Base-by-base conservation (phyloP, 352 stramenopile species). In the Globisporangium nodosum region DNA sequence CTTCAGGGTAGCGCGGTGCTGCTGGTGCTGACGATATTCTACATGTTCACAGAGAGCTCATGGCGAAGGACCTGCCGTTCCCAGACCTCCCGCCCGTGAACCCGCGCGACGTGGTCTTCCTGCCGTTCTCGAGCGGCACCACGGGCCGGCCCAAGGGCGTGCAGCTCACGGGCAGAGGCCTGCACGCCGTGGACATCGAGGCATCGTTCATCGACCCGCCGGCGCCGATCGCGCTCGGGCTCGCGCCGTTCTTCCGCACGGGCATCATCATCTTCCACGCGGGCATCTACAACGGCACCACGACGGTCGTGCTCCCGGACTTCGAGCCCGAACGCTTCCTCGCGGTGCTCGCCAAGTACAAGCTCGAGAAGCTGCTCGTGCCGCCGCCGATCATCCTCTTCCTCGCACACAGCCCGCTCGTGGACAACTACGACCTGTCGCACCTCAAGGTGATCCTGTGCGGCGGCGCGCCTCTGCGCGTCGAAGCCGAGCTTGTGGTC, bases 161-260 rank as follows among this genome's bases (percentile, higher is more conserved):
- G 7, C 87, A 97, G 67, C 61, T 97, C 39, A 90, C 73, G 7
- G 86, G 93, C 58, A 56, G 61, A 13, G 96, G 92, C 47, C 64
- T 98, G 16, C 76, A 87, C 30, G 66, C 69, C 3, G 94, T 92
- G 62, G 65, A 93, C 6, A 49, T 91, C 33, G 85, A 96, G 48
- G 53, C 58, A 3, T 56, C 53, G 8, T 37, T 56, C 9, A 77
- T 88, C 21, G 77, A 86, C 37, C 71, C 76, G 1, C 55, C 11
- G 3, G 49, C 9, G 50, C 96, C 93, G 71, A 76, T 98, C 58
- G 65, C 97, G 31, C 79, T 64, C 5, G 82, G 64, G 16, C 52
- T 97, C n/a, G 54, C 97, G n/a, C 94, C 91, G 16, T 96, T 97
- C 64, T 97, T 97, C 74, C 93, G 97, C 66, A 97, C 97, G 57